Evolutionary conservation across 1,284 basidiomycete genomes (phyloP).

Genomic region (Cryptococcus amylolentus): DNA sequence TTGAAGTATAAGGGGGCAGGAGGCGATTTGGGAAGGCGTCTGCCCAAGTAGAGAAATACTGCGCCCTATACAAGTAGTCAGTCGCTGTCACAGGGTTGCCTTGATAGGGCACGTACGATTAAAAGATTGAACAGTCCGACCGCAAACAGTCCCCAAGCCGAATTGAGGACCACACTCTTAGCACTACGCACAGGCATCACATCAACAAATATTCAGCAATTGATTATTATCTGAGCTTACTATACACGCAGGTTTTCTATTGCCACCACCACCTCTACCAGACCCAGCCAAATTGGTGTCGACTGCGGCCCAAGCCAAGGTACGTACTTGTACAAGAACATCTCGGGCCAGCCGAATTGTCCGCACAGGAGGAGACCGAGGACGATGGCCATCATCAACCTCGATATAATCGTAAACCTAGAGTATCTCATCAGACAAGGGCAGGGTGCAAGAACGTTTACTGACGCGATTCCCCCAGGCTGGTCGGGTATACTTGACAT

Average conservation of each 20-base stretch:
- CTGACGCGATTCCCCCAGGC: conserved; percentile 25
- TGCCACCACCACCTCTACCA: conserved; percentile 17
- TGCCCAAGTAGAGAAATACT: conserved; percentile 16
- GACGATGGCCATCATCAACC: conserved; percentile 12
- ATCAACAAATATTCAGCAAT: background rate
- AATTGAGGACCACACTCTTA: conserved; percentile 16
- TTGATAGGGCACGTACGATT: conserved; percentile 12
- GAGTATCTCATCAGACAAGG: background rate
- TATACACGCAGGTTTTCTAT: conserved; percentile 25
- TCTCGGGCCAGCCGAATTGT: conserved; percentile 30
- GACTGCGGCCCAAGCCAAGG: conserved; percentile 32
- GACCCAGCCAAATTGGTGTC: conserved; percentile 25
- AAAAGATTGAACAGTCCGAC: conserved; percentile 23
- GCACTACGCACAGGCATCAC: conserved; percentile 6
- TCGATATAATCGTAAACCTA: conserved; percentile 18
- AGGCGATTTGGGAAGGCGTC: conserved; percentile 24
- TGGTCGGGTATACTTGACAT: conserved; percentile 22
- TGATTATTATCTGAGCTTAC: conserved; percentile 10
- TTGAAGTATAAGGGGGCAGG: conserved; percentile 30
- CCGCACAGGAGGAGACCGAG: conserved; percentile 13
- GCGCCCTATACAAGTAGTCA: conserved; percentile 11
- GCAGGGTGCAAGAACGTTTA: background rate
- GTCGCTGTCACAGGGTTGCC: background rate
- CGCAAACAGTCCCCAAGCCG: conserved; percentile 20
- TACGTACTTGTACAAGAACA: conserved; percentile 20